Base-by-base conservation (phyloP, 164 flowering plant genomes). In the Umbellularia californica region DNA sequence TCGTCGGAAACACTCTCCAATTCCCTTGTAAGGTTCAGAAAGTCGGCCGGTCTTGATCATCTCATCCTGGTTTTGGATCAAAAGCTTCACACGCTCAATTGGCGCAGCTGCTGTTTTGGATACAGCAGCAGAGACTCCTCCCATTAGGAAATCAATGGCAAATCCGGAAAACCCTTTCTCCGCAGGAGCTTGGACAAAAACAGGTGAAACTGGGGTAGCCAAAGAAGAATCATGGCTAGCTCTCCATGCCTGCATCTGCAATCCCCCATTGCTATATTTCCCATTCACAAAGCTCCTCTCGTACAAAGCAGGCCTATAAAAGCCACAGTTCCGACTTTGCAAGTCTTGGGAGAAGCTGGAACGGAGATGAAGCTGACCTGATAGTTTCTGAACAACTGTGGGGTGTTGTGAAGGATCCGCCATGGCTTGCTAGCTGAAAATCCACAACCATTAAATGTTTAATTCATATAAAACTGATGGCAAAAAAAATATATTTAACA, bases 51-150 rank as follows among this genome's bases (percentile, higher is more conserved):
- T 62, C 77, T 87, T 92, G 66, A 92, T 74, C 94, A 92, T 89
- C 70, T 92, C 94, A 83, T 92, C 97, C 79, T 92, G 97, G 77
- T 92, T 92, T 68, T 92, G 97, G 74, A 92, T 92, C 87, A 92
- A 82, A 77, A 90, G 97, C 79, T 92, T 92, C 74, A 92, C 95
- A 67, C 95, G 92, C 82, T 92, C 97, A 74, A 92, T 89, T 11
- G 97, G 97, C 77, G 97, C 95, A 68, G 93, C 94, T 68, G 93
- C 97, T 25, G 95, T 85, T 73, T 92, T 92, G n/a, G 97, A 92
- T 41, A 90, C 97, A 72, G 97, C 95, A 35, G 94, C 97, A 74
- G 97, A 90, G 75, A 92, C 97, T 70, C 97, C 97, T 69, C 94
- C 92, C 95, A 90, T 90, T 14, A 92, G 83, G 75, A 92, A 90